phyloP scores from a whole-genome alignment of 495 filamentous ascomycete genomes.

The Tuber borchii region DNA sequence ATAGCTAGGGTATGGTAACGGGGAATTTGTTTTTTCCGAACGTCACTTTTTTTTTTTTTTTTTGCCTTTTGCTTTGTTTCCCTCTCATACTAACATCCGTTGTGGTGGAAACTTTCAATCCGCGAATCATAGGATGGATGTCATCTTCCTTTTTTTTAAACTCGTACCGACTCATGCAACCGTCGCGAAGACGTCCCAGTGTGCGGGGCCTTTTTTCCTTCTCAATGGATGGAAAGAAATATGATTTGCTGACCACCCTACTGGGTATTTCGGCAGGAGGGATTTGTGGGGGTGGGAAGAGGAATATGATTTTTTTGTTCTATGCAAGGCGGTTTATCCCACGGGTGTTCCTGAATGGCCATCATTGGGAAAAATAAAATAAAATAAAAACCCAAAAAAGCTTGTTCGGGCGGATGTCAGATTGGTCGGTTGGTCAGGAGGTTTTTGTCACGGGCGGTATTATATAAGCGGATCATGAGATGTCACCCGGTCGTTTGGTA shows the following conservation, averaged over 20 bases:
- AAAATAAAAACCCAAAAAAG: neutral
- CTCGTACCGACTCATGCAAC: slow-evolving; percentile 3
- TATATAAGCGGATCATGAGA: slow-evolving; percentile 4
- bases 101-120: neutral
- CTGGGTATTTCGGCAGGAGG: neutral
- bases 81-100: neutral
- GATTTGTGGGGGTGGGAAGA: neutral
- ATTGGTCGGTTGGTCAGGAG: neutral
- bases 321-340: slow-evolving; percentile 4
- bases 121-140: neutral
- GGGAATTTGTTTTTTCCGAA: neutral
- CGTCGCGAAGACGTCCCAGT: neutral
- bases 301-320: neutral
- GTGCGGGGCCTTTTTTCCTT: neutral
- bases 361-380: slow-evolving; percentile 4
- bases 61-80: slow-evolving; percentile 1
- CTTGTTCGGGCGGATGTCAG: neutral
- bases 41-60: slow-evolving; percentile 3
- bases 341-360: neutral
- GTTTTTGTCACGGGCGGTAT: neutral
- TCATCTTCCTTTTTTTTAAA: neutral
- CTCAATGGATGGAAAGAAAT: neutral
- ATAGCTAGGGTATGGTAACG: neutral
- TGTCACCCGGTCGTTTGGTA: neutral
- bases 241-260: slow-evolving; percentile 2